phyloP scores from a whole-genome alignment of 148 eudicot species.

The Polygonum aviculare region DNA sequence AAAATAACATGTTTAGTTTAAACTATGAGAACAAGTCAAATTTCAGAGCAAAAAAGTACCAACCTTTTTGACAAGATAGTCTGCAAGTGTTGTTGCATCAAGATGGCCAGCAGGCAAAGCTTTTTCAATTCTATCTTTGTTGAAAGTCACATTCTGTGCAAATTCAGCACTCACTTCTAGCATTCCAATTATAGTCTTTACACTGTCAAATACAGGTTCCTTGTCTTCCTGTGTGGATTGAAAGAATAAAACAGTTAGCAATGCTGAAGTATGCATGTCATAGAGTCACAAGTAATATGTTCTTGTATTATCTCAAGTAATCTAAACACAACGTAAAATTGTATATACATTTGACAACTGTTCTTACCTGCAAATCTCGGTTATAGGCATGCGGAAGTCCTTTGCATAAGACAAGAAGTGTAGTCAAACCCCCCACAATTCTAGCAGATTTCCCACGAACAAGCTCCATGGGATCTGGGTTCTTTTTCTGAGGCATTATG shows the following conservation, averaged over 20 bases:
- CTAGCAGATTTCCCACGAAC: conserved; percentile 98
- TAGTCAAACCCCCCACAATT: conserved; percentile 73
- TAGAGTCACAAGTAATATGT: not conserved
- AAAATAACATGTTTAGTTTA: not conserved
- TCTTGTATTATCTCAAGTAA: too few relatives aligned
- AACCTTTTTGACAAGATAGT: conserved; percentile 97
- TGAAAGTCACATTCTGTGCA: conserved; percentile 81
- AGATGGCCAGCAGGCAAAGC: conserved; percentile 98
- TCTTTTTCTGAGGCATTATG: conserved; percentile 99
- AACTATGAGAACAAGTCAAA: not conserved
- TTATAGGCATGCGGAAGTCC: conserved; percentile 98
- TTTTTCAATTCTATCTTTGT: conserved; percentile 54
- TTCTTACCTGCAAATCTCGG: conserved; percentile 85
- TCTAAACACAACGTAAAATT: not conserved
- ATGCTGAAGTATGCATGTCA: not conserved
- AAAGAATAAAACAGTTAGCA: not conserved
- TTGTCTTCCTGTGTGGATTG: conserved; percentile 68
- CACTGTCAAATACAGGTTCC: conserved; percentile 93
- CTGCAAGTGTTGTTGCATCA: conserved; percentile 98
- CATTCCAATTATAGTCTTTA: conserved; percentile 80
- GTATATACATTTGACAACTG: not conserved
- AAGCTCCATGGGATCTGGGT: conserved; percentile 99
- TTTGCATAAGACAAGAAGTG: conserved; percentile 94
- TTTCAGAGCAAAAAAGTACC: conserved; percentile 7
- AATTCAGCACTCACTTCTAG: conserved; percentile 90